Evolutionary conservation across 176 grass and related monocot genomes (phyloP).

Genomic region (Elymus sibiricus): DNA sequence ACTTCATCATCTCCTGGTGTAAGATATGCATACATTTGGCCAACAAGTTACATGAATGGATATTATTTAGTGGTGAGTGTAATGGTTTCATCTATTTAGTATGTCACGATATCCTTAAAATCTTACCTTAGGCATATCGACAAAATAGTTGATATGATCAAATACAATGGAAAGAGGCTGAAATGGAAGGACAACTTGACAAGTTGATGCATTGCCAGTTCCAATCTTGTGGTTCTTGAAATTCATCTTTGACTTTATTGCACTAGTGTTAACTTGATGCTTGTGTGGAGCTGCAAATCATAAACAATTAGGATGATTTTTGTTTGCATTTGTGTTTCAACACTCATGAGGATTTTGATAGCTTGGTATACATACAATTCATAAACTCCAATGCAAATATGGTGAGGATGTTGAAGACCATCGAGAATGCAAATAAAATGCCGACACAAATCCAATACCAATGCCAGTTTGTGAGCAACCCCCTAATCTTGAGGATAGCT

Average conservation of each 20-base stretch:
- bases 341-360: neutral
- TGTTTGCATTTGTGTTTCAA: neutral
- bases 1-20: conserved; percentile 50
- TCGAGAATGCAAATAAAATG: conserved; percentile 49
- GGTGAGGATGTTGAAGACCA: conserved; percentile 67
- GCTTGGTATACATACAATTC: conserved; percentile 39
- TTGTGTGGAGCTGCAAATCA: conserved; percentile 57
- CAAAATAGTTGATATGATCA: conserved; percentile 69
- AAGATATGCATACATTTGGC: conserved; percentile 24
- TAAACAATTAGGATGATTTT: neutral
- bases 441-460: conserved; percentile 74
- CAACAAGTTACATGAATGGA: conserved; percentile 5
- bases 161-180: conserved; percentile 68
- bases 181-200: conserved; percentile 45
- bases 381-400: conserved; percentile 56
- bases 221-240: neutral
- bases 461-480: conserved; percentile 50
- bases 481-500: conserved; percentile 58
- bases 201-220: conserved; percentile 7
- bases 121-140: conserved; percentile 74
- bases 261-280: conserved; percentile 17
- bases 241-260: conserved; percentile 19
- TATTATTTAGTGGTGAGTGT: neutral
- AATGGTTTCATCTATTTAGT: conserved; percentile 1
- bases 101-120: neutral